phyloP scores from a whole-genome alignment of 2,329 filamentous ascomycete species.

The Huntiella savannae region DNA sequence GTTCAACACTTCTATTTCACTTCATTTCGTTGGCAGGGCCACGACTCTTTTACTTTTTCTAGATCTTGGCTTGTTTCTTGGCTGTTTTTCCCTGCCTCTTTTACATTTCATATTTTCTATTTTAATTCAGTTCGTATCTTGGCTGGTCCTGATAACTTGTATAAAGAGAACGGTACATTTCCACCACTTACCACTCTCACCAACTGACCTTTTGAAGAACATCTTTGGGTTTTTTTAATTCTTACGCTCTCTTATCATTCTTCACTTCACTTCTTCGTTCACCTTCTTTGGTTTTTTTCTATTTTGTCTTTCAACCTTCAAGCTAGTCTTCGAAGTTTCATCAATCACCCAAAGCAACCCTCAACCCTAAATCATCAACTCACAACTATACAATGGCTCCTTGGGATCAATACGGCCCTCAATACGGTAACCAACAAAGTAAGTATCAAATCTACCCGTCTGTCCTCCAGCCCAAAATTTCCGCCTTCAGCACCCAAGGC shows the following conservation, averaged over 20 bases:
- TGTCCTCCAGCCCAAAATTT: neutral
- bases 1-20: too few species aligned
- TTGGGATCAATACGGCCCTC: neutral
- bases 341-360: neutral
- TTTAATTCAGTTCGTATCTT: slow-evolving; percentile 6
- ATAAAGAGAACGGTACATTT: neutral
- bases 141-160: slow-evolving; percentile 3
- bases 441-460: neutral
- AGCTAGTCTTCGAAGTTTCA: neutral
- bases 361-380: neutral
- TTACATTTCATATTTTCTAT: slow-evolving; percentile 1
- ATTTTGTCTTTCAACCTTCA: neutral
- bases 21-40: slow-evolving; percentile 1
- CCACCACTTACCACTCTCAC: neutral
- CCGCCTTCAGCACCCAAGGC: neutral
- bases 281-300: neutral
- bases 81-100: slow-evolving; percentile 3
- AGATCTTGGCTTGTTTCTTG: neutral
- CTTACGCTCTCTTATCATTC: neutral
- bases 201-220: neutral
- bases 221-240: slow-evolving; percentile 1
- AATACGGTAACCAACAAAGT: slow-evolving; percentile 1
- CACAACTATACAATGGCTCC: neutral
- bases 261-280: neutral
- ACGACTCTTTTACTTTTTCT: neutral